These are phyloP conservation scores for Yamadazyma membranifaciens DNA, from an alignment of 1,139 yeast species.

Conservation along the genomic window DNA sequence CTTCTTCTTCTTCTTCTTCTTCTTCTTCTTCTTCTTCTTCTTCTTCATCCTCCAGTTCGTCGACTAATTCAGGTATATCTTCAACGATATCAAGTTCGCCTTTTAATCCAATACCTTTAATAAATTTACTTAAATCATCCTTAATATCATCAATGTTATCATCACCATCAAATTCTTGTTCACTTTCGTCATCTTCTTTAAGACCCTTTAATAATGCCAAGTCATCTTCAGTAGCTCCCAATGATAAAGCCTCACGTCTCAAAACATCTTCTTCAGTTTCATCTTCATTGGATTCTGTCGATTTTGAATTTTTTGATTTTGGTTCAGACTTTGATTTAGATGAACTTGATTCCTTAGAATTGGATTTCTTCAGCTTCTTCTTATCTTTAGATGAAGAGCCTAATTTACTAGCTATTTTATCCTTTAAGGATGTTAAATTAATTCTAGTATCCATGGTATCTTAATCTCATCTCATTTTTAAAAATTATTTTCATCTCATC, in stretches of 20 bases:
- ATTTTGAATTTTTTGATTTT: conserved; percentile 12
- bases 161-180: conserved; percentile 53
- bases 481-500: conserved; percentile 3
- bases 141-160: conserved; percentile 47
- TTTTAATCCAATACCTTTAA: conserved; percentile 67
- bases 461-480: conserved; percentile 14
- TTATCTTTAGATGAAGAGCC: conserved; percentile 10
- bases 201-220: conserved; percentile 52
- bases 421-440: conserved; percentile 54
- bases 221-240: conserved; percentile 73
- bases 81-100: conserved; percentile 34
- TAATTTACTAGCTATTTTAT: conserved; percentile 52
- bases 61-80: conserved; percentile 28
- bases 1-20: conserved; percentile 20
- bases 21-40: conserved; percentile 25
- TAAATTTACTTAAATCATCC: conserved; percentile 60
- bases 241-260: conserved; percentile 64
- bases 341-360: conserved; percentile 14
- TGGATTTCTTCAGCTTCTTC: conserved; percentile 2
- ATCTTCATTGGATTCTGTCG: conserved; percentile 15
- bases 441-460: conserved; percentile 32
- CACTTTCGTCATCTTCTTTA: conserved; percentile 58
- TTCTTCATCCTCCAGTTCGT: conserved; percentile 25
- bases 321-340: conserved; percentile 10
- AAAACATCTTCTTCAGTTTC: conserved; percentile 35